Evolutionary conservation across 148 eudicot species (phyloP).

Genomic region (Limonium bicolor): DNA sequence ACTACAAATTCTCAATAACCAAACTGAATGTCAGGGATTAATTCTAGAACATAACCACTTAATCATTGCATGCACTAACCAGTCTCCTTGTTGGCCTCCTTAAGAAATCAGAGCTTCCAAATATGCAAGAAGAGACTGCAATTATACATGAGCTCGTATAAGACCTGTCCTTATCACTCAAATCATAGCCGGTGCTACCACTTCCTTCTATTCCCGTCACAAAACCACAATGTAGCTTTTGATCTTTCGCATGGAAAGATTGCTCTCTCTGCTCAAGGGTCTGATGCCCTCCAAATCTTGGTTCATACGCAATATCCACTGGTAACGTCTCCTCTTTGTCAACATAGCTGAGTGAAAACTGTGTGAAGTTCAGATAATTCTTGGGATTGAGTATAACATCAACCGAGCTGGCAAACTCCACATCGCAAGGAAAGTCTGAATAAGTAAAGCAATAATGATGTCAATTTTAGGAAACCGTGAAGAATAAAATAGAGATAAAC

Average conservation of each 20-base stretch:
- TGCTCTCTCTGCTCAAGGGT: constrained; percentile 64
- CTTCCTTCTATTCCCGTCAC: constrained; percentile 54
- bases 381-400: constrained; percentile 53
- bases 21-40: too few relatives aligned
- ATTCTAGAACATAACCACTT: too few relatives aligned
- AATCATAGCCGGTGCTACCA: constrained; percentile 62
- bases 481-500: too few relatives aligned
- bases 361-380: constrained; percentile 37
- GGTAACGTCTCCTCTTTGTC: constrained; percentile 30
- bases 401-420: constrained; percentile 47
- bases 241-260: constrained; percentile 54
- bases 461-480: too few relatives aligned
- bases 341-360: constrained; percentile 37
- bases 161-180: constrained; percentile 50
- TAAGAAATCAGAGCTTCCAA: constrained; percentile 92
- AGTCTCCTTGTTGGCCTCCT: constrained; percentile 81
- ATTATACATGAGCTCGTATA: constrained; percentile 60
- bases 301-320: constrained; percentile 18
- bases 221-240: constrained; percentile 90
- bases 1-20: too few relatives aligned
- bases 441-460: constrained; percentile 1
- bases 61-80: constrained; percentile 42
- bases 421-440: constrained; percentile 71
- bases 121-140: constrained; percentile 90
- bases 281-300: constrained; percentile 88